phyloP scores from a whole-genome alignment of 768 basidiomycete species.

The Leucosporidium yakuticum region DNA sequence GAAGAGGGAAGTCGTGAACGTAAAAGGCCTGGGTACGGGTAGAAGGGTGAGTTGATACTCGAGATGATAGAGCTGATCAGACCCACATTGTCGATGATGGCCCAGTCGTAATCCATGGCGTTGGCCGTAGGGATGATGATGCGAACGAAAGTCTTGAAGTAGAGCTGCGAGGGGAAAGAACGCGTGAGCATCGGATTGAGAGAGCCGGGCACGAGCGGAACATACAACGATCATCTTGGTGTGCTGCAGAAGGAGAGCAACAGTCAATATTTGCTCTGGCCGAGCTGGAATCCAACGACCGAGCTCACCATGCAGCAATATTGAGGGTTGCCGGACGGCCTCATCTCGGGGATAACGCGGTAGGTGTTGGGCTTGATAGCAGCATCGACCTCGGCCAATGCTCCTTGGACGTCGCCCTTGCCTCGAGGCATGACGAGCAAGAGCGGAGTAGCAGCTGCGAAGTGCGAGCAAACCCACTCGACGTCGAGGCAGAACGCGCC shows the following conservation, averaged over 20 bases:
- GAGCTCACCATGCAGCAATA: constrained; percentile 4
- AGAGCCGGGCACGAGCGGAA: neutral
- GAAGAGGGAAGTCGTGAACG: constrained; percentile 28
- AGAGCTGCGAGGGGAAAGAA: constrained; percentile 9
- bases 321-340: no score
- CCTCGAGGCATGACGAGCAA: constrained; percentile 17
- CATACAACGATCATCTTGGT: constrained; percentile 12
- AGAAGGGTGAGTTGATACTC: neutral
- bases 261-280: no score
- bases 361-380: neutral
- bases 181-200: neutral
- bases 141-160: constrained; percentile 14
- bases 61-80: neutral
- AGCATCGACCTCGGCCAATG: neutral
- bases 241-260: neutral
- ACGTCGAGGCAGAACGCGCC: constrained; percentile 34
- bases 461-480: constrained; percentile 21
- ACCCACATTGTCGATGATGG: constrained; percentile 17
- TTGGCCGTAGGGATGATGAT: constrained; percentile 32
- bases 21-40: constrained; percentile 18
- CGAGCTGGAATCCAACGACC: no score
- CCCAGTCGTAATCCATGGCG: constrained; percentile 19
- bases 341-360: constrained; percentile 5
- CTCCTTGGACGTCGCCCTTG: neutral
- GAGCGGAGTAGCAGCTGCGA: constrained; percentile 2